Conservation (phyloP, 192 early-diverging fungal genomes). For the Entomortierella lignicola region DNA sequence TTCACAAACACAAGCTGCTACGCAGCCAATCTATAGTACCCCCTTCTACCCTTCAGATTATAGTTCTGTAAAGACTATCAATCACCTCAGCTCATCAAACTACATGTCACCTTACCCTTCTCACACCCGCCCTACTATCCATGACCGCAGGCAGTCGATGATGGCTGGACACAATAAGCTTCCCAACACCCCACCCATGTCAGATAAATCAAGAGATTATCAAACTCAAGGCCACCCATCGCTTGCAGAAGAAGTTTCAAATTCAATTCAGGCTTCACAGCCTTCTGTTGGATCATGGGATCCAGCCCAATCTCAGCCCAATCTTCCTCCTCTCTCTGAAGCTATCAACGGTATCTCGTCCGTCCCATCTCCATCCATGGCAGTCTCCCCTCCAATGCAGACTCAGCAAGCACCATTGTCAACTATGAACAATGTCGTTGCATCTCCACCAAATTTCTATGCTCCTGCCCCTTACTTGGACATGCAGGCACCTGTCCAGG, state of each 20-base stretch:
- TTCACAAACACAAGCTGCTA: slow-evolving; percentile 27
- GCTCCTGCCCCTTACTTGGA: slow-evolving; percentile 30
- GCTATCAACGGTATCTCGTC: slow-evolving; percentile 30
- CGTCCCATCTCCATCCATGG: slow-evolving; percentile 21
- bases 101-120: slow-evolving; percentile 43
- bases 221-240: slow-evolving; percentile 2
- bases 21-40: slow-evolving; percentile 15
- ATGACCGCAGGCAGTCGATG: slow-evolving; percentile 50
- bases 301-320: slow-evolving; percentile 19
- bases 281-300: slow-evolving; percentile 16
- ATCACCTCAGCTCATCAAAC: slow-evolving; percentile 17
- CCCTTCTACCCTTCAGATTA: slow-evolving; percentile 33
- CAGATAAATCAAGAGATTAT: slow-evolving; percentile 25
- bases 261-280: neutral
- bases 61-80: slow-evolving; percentile 14
- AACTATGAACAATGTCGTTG: slow-evolving; percentile 13
- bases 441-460: slow-evolving; percentile 40
- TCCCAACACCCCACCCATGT: slow-evolving; percentile 19
- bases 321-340: slow-evolving; percentile 40
- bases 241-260: neutral
- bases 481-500: slow-evolving; percentile 23
- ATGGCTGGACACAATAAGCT: slow-evolving; percentile 10
- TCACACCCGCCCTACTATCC: slow-evolving; percentile 31
- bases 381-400: slow-evolving; percentile 26
- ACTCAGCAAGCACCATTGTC: slow-evolving; percentile 17